These are phyloP conservation scores for Solanum gandarillasii DNA, from an alignment of 257 asterid genomes.

Conservation along the genomic window DNA sequence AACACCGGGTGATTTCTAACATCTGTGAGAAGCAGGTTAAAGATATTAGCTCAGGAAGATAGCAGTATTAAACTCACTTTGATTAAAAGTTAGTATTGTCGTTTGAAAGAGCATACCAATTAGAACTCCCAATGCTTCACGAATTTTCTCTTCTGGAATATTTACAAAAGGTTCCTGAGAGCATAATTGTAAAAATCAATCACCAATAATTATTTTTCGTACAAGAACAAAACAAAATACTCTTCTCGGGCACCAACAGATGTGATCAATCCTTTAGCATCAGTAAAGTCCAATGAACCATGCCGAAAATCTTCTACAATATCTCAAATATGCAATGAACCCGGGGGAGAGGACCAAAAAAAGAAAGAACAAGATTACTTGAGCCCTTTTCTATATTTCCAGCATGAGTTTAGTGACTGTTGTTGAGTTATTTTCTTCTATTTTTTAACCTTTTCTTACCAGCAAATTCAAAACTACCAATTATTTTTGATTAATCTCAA, in stretches of 20 bases:
- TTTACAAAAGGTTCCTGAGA: constrained; percentile 79
- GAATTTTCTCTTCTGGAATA: constrained; percentile 70
- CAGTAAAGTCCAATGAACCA: neutral
- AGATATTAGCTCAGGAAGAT: neutral
- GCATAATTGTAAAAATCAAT: neutral
- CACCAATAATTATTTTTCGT: neutral
- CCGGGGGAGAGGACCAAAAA: neutral
- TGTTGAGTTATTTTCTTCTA: neutral
- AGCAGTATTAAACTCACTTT: neutral
- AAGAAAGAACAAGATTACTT: neutral
- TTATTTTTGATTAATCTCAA: neutral
- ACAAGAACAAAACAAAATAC: neutral
- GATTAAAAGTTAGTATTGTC: neutral
- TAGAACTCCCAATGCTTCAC: constrained; percentile 57
- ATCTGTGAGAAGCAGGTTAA: constrained; percentile 26
- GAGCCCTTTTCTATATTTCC: neutral
- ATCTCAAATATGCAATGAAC: neutral
- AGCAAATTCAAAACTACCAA: neutral
- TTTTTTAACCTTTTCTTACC: neutral
- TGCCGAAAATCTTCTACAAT: neutral
- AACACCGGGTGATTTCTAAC: constrained; percentile 62
- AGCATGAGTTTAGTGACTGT: neutral
- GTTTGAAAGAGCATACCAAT: constrained; percentile 27
- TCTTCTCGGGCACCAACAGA: neutral
- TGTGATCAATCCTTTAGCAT: neutral